These are phyloP conservation scores for Lipomyces lipofer DNA, from an alignment of 805 yeast species.

Conservation along the genomic window DNA sequence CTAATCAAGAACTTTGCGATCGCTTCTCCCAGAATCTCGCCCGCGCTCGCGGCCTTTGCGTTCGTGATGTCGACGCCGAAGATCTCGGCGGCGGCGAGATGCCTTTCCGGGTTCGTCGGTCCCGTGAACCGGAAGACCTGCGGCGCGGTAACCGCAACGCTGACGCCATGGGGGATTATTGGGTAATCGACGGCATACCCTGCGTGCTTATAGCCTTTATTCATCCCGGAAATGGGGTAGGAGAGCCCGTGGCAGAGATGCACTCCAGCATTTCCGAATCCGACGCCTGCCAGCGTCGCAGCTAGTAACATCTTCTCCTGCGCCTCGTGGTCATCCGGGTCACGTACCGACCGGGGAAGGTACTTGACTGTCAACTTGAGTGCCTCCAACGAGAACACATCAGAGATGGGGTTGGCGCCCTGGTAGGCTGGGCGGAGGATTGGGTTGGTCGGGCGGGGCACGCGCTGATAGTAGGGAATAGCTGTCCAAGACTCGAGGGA, in stretches of 20 bases:
- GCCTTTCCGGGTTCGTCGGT: conserved; percentile 44
- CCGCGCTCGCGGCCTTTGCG: conserved; percentile 42
- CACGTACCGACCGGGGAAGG: conserved; percentile 43
- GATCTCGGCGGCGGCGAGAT: conserved; percentile 41
- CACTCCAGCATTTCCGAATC: conserved; percentile 50
- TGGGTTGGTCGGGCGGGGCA: conserved; percentile 44
- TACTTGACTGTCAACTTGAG: conserved; percentile 45
- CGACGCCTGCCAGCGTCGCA: conserved; percentile 49
- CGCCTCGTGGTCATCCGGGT: conserved; percentile 47
- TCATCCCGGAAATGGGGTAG: conserved; percentile 44
- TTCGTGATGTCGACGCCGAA: conserved; percentile 42
- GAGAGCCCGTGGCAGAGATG: conserved; percentile 48
- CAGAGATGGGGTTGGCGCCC: conserved; percentile 50
- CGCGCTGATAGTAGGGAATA: conserved; percentile 44
- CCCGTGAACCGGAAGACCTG: conserved; percentile 46
- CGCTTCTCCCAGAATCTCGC: conserved; percentile 43
- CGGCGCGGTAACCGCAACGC: conserved; percentile 50
- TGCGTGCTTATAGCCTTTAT: conserved; percentile 41
- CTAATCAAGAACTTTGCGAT: conserved; percentile 39
- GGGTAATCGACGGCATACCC: conserved; percentile 45
- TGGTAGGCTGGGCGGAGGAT: conserved; percentile 44
- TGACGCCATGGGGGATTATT: conserved; percentile 48
- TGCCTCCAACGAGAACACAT: conserved; percentile 47
- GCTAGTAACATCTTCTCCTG: conserved; percentile 48
- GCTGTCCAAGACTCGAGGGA: conserved; percentile 50